A percentile compares a stretch with the other conserved stretches of the same genome.
phyloP scores from a whole-genome alignment of 2,329 filamentous ascomycete species.

The Talaromyces albobiverticillius region DNA sequence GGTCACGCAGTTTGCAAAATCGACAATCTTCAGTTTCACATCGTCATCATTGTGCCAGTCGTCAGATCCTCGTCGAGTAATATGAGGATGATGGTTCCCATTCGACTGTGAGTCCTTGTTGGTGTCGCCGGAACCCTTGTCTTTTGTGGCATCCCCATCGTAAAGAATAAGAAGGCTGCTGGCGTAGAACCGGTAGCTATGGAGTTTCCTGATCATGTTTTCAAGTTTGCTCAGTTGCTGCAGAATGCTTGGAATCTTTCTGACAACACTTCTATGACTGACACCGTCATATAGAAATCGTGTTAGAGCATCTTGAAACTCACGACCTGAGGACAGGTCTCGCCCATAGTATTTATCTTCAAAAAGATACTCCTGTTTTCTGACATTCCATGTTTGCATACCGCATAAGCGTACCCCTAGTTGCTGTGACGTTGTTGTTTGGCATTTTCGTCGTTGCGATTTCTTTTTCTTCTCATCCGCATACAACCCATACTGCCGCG shows the following conservation, averaged over 20 bases:
- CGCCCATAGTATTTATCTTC: slow-evolving; percentile 98
- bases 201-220: slow-evolving; percentile 72
- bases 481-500: slow-evolving; percentile 91
- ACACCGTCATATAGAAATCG: slow-evolving; percentile 89
- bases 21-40: slow-evolving; percentile 88
- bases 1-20: slow-evolving; percentile 97
- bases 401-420: slow-evolving; percentile 92
- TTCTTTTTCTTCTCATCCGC: slow-evolving; percentile 87
- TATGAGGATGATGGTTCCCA: slow-evolving; percentile 31
- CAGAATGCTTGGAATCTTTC: slow-evolving; percentile 84
- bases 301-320: slow-evolving; percentile 85
- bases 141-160: slow-evolving; percentile 63
- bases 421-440: slow-evolving; percentile 83
- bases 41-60: slow-evolving; percentile 38
- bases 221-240: slow-evolving; percentile 81
- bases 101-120: slow-evolving; percentile 16
- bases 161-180: slow-evolving; percentile 94
- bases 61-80: slow-evolving; percentile 29
- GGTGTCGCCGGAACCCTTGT: slow-evolving; percentile 21
- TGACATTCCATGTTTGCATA: slow-evolving; percentile 91
- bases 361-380: slow-evolving; percentile 82
- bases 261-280: slow-evolving; percentile 72
- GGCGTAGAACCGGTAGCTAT: slow-evolving; percentile 91
- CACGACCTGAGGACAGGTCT: slow-evolving; percentile 76
- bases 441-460: slow-evolving; percentile 90